These are phyloP conservation scores for Schizosaccharomyces lindneri DNA, from an alignment of 805 yeast species.

Conservation along the genomic window DNA sequence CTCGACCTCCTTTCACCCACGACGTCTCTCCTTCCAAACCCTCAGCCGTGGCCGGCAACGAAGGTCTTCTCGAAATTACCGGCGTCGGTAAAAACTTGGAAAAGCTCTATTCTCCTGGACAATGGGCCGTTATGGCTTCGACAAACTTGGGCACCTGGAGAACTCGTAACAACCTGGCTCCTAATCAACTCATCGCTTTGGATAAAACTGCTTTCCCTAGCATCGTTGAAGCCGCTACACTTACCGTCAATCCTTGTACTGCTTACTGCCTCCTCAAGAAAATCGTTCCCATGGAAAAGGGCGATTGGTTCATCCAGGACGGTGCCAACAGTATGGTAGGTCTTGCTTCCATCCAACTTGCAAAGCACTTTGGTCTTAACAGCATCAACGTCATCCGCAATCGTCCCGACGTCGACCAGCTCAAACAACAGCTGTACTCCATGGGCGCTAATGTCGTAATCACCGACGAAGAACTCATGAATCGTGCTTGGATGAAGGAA, in stretches of 20 bases:
- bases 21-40: conserved; percentile 30
- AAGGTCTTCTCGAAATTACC: conserved; percentile 72
- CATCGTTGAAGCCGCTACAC: conserved; percentile 44
- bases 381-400: conserved; percentile 75
- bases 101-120: conserved; percentile 30
- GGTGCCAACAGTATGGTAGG: conserved; percentile 95
- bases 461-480: conserved; percentile 62
- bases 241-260: conserved; percentile 76
- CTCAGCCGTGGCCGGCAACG: conserved; percentile 76
- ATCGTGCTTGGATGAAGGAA: conserved; percentile 34
- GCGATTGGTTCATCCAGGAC: conserved; percentile 81
- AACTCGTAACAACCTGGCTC: conserved; percentile 36
- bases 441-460: conserved; percentile 76
- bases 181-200: conserved; percentile 30
- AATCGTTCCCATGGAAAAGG: conserved; percentile 33
- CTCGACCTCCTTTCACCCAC: conserved; percentile 34
- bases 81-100: conserved; percentile 33
- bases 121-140: conserved; percentile 61
- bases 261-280: conserved; percentile 71
- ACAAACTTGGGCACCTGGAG: conserved; percentile 90
- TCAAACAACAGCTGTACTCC: conserved; percentile 26
- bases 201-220: conserved; percentile 18
- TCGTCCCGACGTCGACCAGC: conserved; percentile 48
- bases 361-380: conserved; percentile 48
- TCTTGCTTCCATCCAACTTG: conserved; percentile 71